Base-by-base conservation (phyloP, 176 grass and related monocot species). In the Pontederia paniculata region DNA sequence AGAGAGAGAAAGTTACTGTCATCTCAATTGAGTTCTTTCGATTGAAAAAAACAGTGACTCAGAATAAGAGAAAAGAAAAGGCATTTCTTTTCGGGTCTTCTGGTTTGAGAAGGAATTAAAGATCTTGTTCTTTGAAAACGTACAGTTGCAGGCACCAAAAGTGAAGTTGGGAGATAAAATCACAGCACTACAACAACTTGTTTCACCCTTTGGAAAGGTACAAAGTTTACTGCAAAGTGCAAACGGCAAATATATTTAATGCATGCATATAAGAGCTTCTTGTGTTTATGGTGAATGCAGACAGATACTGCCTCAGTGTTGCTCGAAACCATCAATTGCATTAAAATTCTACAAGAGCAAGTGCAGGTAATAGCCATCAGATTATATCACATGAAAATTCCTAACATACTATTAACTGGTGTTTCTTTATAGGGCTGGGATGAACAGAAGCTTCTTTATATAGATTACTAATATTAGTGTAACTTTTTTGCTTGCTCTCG, bases 201-300 rank as follows among this genome's bases (percentile, higher is more conserved):
- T 70, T 44, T 70, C 67, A 17, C 67, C 67, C 47, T 70, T 70
- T 58, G 67, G 67, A 28, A 70, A 70, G 67, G 67, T 70, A 70
- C n/a, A n/a, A n/a, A n/a, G 9, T 41, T 9, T 37, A 8, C 13
- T 17, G 7, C 17, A 2, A 9, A 16, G 48, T 22, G 12, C 9
- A 44, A 4, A 19, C 16, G 1, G 11, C 13, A 18, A 11, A 9
- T 1, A 17, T 52, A 52, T 52, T 18, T 18, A 15, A n/a, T 18
- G 44, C 44, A 18, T 20, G 13, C 23, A 44, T 6, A 44, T 48
- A 4, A 6, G 15, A 9, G 19, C 8, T 41, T n/a, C 28, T 47
- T 16, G 12, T 63, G 7, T 63, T 17, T 12, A 9, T 43, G 12
- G 47, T 50, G 37, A 42, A 42, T 10, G 21, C 64, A 67, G 64